Conservation (phyloP, 2,329 filamentous ascomycete species). For the Aspergillus aculeatus region DNA sequence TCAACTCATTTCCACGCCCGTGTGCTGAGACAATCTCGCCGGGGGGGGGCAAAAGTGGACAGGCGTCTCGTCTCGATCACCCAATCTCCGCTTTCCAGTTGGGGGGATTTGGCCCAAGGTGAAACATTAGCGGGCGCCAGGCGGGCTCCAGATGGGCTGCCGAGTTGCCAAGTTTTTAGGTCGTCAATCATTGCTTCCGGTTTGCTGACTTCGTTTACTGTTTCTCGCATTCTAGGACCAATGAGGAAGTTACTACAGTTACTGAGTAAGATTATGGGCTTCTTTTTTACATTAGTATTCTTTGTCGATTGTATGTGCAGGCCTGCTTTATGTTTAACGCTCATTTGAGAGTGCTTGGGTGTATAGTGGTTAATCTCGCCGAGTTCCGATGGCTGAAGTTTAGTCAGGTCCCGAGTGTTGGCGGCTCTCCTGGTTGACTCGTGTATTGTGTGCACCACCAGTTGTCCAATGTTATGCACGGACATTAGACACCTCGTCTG, state of each 20-base stretch:
- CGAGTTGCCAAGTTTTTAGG: slow-evolving; percentile 8
- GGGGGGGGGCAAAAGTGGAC: background rate
- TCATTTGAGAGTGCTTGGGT: background rate
- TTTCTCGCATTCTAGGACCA: too few relatives aligned
- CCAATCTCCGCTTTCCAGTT: slow-evolving; percentile 3
- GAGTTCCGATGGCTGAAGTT: background rate
- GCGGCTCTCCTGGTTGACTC: background rate
- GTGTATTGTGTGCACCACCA: too few relatives aligned
- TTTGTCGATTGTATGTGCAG: too few relatives aligned
- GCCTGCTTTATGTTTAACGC: too few relatives aligned
- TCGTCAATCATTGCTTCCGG: background rate
- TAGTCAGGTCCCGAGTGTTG: too few relatives aligned
- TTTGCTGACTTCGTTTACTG: background rate
- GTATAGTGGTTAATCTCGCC: background rate
- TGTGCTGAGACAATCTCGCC: background rate
- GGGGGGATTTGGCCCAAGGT: slow-evolving; percentile 10
- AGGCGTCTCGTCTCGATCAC: background rate
- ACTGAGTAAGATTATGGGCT: too few relatives aligned
- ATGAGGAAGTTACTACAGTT: background rate
- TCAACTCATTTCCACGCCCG: background rate
- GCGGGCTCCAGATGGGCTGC: slow-evolving; percentile 1
- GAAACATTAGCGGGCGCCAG: slow-evolving; percentile 22
- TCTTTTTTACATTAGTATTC: too few relatives aligned
- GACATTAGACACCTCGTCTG: too few relatives aligned
- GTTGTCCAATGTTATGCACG: too few relatives aligned